Base-by-base conservation (phyloP, 2,329 filamentous ascomycete species). In the Sporothrix euskadiensis region DNA sequence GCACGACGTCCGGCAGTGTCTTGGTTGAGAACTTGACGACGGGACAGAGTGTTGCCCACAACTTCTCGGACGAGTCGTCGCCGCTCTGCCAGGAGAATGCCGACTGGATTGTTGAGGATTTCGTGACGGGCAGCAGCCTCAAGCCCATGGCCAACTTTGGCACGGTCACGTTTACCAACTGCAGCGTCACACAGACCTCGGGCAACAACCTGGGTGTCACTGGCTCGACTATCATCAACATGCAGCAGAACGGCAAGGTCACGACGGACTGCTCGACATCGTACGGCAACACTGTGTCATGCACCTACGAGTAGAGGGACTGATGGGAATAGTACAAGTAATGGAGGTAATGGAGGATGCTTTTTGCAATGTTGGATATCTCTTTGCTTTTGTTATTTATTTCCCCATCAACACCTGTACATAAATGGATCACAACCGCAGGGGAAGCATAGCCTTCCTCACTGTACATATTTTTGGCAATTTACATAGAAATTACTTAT, bases 1-100 rank as follows among this genome's bases (percentile, higher is more conserved):
- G 82, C 30, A 83, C 79, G 30, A 75, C 74, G 5, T 70, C 71
- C 6, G 79, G 73, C 68, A 74, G 73, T 19, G 73, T 80, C 16
- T 68, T 73, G 32, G 72, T 80, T 26, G 74, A 73, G 47, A 76
- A 78, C 74, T 75, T 77, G 41, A 65, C 71, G 22, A 87, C 83
- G 4, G 87, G 86, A 41, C 78, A 85, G 77, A 83, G 78, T 4
- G 87, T 87, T 39, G 83, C 83, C 19, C 85, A 90, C 80, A 69
- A 49, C 14, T 76, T 74, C 26, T 22, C 35, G 19, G 83, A 81
- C 7, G 86, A 87, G 71, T 19, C 39, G 10, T 66, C 47, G 56
- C 74, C 77, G 44, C 77, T 81, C 26, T 80, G 79, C 73, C 76
- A 77, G 32, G 54, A 73, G 57, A 78, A 80, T 71, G 78, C 77